Evolutionary conservation across 306 rosid genomes (phyloP), one percentile per base, ranked within the genome.

Genomic region (Clitoria ternatea): DNA sequence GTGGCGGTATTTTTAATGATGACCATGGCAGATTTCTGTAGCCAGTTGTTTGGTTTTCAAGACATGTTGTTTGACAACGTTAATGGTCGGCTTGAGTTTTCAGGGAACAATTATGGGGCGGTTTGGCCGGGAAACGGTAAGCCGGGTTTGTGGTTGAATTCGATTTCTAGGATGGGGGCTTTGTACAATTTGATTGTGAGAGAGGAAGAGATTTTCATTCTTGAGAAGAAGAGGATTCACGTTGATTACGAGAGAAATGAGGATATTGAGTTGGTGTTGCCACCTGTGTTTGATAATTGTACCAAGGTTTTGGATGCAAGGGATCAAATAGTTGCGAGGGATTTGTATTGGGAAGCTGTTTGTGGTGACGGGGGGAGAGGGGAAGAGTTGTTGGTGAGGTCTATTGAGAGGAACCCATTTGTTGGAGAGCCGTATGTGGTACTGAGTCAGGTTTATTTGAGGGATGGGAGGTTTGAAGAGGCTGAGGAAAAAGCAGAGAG

Each of bases 11-110:
- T 94, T 47, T 61, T 94, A 5, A 13, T 85, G 88, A 85, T 89
- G 92, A 94, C 98, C 2, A 77, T 90, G 77, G 96, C 96, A 0
- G 96, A 89, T 84, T 94, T 94, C 73, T 84, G 92, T 22, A 95
- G 90, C 17, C 98, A 94, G 57, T 64, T 81, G 4, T 89, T 84
- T 57, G 72, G 97, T 20, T 94, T 90, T 14, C 97, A 90, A 78
- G 95, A 94, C 44, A 40, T 1, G 13, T 17, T 89, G 53, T 90
- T 90, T 27, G 90, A 85, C 1, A 90, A 89, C 48, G 26, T 1
- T 0, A 36, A 94, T 36, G 95, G 96, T 1, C 77, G 83, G 7
- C 85, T 85, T 1, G 88, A 85, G 79, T 89, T 85, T 22, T 26
- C 56, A 0, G 97, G 96, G 5, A 94, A 85, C 79, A 86, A 83